These are phyloP conservation scores for Suillus spraguei DNA, from an alignment of 768 basidiomycete species.

Conservation along the genomic window DNA sequence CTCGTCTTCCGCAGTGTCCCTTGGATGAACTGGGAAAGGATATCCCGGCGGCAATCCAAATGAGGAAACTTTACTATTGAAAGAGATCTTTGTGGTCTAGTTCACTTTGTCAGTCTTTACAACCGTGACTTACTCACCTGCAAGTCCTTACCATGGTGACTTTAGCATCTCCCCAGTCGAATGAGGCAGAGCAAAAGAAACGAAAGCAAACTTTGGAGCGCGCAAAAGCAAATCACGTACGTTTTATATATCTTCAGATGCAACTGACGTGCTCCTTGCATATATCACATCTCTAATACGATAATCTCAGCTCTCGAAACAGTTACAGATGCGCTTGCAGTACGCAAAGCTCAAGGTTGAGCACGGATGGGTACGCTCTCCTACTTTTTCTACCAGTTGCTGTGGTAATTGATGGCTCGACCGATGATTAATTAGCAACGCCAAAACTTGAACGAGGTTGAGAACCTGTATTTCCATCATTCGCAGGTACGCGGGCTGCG, in stretches of 20 bases:
- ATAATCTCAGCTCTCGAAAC: constrained; percentile 58
- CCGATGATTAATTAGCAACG: constrained; percentile 57
- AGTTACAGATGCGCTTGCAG: constrained; percentile 72
- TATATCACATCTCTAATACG: constrained; percentile 2
- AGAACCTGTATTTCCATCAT: constrained; percentile 80
- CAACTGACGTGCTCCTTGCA: constrained; percentile 7
- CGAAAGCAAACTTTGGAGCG: constrained; percentile 56
- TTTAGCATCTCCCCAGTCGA: constrained; percentile 26
- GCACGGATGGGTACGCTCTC: constrained; percentile 69
- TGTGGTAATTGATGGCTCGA: not conserved
- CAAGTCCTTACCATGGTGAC: constrained; percentile 23
- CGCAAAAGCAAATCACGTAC: constrained; percentile 59
- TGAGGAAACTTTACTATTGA: constrained; percentile 5
- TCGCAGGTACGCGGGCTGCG: constrained; percentile 49
- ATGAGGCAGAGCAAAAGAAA: constrained; percentile 37
- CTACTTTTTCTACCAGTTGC: not conserved
- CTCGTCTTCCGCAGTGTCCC: constrained; percentile 1
- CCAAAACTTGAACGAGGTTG: constrained; percentile 79
- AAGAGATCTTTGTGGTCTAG: constrained; percentile 5
- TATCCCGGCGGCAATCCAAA: constrained; percentile 7
- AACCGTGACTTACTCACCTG: not conserved
- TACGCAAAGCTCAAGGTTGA: constrained; percentile 82
- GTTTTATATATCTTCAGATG: constrained; percentile 21
- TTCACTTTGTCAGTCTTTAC: constrained; percentile 1
- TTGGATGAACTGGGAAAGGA: not conserved